Base-by-base conservation (phyloP, 2,329 filamentous ascomycete species). In the Teratosphaeria destructans region DNA sequence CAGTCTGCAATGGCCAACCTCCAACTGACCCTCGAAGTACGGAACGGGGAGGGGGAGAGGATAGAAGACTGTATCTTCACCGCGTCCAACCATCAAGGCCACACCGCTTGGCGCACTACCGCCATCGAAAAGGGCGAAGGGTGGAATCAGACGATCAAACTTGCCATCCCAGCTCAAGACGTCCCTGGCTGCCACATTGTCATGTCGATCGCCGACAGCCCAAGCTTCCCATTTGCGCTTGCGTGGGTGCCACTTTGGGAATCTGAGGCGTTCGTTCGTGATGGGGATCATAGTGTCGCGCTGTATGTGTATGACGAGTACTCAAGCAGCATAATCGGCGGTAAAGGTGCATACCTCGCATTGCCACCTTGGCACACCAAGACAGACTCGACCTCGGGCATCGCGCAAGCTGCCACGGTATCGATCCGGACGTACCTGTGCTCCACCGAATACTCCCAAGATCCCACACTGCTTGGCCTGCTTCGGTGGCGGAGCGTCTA, bases 211-310 rank as follows among this genome's bases (percentile, higher is more conserved):
- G 87, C 91, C 8, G 91, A 97, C 74, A 84, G 89, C 56, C 91
- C 93, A 0, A 87, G 88, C 58, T 87, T 90, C 54, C 91, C 94
- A 0, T 96, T 97, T 72, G 93, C 94, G 2, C 81, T 97, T 52
- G 89, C 89, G 14, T 92, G 95, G 81, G 86, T 99, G 78, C 94
- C 94, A 0, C 79, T 99, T 2, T 99, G 95, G 94, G 89, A 93
- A 57, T 84, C 90, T 27, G 85, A 91, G 60, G 93, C 94, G 0
- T 99, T 99, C 69, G 84, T 95, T 56, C 83, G 86, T 55, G 93
- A 99, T 70, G 93, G 93, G 0, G 76, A 84, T 23, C 93, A 96
- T 71, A 85, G 85, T 2, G 77, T 96, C 55, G 78, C 95, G 1
- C 77, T 99, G 53, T 96, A 97, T 77, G 89, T 88, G 64, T 89